These are phyloP conservation scores for Trichophyton verrucosum DNA, from an alignment of 2,329 filamentous ascomycete species.

Conservation along the genomic window DNA sequence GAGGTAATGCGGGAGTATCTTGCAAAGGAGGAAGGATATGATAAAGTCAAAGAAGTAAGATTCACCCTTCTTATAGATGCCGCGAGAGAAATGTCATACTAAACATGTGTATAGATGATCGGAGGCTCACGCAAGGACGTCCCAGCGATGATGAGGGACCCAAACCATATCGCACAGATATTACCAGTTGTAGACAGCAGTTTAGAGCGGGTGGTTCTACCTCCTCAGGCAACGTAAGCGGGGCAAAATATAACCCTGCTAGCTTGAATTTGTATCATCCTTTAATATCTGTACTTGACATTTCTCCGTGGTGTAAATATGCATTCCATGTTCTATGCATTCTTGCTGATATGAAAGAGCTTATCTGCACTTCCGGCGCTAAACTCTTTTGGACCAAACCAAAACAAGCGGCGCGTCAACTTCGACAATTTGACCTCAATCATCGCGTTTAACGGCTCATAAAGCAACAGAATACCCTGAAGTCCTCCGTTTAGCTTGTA, in stretches of 20 bases:
- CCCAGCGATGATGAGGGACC: conserved; percentile 63
- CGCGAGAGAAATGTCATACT: neutral
- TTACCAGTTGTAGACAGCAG: conserved; percentile 58
- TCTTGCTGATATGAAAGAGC: neutral
- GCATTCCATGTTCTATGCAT: neutral
- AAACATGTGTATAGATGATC: conserved; percentile 32
- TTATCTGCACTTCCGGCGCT: neutral
- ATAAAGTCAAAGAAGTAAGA: conserved; percentile 58
- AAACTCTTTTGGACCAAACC: neutral
- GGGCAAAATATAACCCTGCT: neutral
- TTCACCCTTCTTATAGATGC: neutral
- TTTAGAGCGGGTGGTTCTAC: conserved; percentile 38
- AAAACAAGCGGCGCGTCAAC: conserved; percentile 3
- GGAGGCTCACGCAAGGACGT: conserved; percentile 56
- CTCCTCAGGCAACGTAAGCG: neutral
- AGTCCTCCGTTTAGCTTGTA: no score
- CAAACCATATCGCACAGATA: conserved; percentile 59
- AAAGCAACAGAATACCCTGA: neutral
- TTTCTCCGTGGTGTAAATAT: neutral
- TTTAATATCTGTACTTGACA: neutral
- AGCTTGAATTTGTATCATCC: neutral
- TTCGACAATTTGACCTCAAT: neutral
- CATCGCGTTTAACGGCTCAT: neutral
- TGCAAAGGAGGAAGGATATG: conserved; percentile 71
- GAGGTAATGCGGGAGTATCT: conserved; percentile 83